A percentile compares a stretch with the other conserved stretches of the same genome.
phyloP scores from a whole-genome alignment of 257 asterid species.

The Scutellaria baicalensis region DNA sequence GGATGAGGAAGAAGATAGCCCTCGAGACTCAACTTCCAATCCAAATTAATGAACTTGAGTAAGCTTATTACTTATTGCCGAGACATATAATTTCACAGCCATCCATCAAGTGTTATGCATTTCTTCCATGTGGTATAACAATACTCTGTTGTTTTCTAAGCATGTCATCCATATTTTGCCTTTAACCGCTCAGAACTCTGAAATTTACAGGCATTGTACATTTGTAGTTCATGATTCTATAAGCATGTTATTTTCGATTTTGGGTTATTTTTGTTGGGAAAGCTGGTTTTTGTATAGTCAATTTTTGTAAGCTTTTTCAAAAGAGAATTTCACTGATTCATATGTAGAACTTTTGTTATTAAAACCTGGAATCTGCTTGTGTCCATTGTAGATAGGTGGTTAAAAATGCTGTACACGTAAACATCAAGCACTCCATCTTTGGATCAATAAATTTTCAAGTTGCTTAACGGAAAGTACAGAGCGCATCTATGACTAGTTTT shows the following conservation, averaged over 20 bases:
- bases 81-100: background rate
- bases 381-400: too few species aligned
- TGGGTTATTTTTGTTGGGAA: background rate
- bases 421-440: too few species aligned
- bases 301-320: too few species aligned
- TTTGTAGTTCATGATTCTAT: too few species aligned
- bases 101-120: background rate
- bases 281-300: background rate
- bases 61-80: constrained; percentile 17
- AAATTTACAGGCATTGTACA: background rate
- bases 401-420: too few species aligned
- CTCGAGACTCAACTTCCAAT: constrained; percentile 21
- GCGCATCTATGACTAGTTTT: too few species aligned
- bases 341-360: too few species aligned
- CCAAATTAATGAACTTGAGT: constrained; percentile 25
- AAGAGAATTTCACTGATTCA: too few species aligned
- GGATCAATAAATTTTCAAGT: too few species aligned
- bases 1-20: constrained; percentile 60
- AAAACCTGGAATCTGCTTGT: too few species aligned
- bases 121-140: background rate
- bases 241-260: background rate
- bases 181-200: background rate
- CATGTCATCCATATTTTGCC: background rate
- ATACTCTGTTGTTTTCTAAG: background rate
- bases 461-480: too few species aligned